Percentiles rank a stretch among this genome's conserved stretches.
These are phyloP conservation scores for Coelastrella sp. DNA, from an alignment of 139 green algal species.

Conservation along the genomic window DNA sequence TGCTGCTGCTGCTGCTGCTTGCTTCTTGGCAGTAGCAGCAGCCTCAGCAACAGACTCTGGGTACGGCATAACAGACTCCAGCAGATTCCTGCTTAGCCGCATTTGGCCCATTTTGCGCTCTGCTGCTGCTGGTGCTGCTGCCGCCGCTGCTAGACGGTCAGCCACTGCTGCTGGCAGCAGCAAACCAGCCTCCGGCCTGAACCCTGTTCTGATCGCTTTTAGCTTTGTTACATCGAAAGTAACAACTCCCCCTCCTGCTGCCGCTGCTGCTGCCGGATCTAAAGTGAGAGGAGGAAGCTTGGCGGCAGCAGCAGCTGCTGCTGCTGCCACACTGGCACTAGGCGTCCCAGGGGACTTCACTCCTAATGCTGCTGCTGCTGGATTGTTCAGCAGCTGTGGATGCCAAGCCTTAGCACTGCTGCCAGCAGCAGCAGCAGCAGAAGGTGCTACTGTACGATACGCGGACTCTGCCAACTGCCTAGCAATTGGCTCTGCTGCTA, in stretches of 20 bases:
- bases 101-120: not conserved
- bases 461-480: not conserved
- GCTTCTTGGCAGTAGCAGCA: not conserved
- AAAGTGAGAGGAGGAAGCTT: not conserved
- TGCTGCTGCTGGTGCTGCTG: slow-evolving; percentile 6
- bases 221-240: not conserved
- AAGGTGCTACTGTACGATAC: not conserved
- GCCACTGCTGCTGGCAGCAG: slow-evolving; percentile 15
- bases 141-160: not conserved
- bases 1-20: no score
- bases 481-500: slow-evolving; percentile 23
- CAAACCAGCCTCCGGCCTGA: not conserved
- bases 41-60: not conserved
- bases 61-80: not conserved
- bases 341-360: not conserved
- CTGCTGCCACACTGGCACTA: not conserved
- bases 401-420: not conserved
- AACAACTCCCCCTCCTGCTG: not conserved
- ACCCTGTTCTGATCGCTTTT: not conserved
- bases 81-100: not conserved
- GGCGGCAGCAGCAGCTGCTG: not conserved
- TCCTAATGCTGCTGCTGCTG: not conserved
- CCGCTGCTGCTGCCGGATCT: not conserved
- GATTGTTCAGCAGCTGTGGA: not conserved
- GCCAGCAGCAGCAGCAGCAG: not conserved